Evolutionary conservation across 2,329 filamentous ascomycete species (phyloP).

Genomic region (Penicillium sclerotigenum): DNA sequence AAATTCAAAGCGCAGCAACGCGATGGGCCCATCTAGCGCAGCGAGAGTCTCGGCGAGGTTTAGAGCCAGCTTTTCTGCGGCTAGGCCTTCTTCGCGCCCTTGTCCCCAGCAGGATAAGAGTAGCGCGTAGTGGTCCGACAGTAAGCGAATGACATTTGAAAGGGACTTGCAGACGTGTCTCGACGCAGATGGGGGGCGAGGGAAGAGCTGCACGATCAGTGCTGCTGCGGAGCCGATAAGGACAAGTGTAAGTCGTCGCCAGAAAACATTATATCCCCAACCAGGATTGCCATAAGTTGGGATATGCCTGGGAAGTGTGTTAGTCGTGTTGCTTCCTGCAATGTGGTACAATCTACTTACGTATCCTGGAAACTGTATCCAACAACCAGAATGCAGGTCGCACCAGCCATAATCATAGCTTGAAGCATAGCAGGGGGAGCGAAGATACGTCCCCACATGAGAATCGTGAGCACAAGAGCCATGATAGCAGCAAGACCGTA

Average conservation of each 20-base stretch:
- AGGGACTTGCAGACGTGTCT: slow-evolving; percentile 47
- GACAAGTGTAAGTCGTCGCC: slow-evolving; percentile 45
- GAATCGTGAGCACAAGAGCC: slow-evolving; percentile 30
- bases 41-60: slow-evolving; percentile 33
- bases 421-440: slow-evolving; percentile 30
- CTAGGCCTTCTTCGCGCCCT: slow-evolving; percentile 20
- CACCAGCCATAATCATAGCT: slow-evolving; percentile 40
- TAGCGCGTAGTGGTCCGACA: slow-evolving; percentile 52
- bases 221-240: slow-evolving; percentile 47
- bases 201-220: slow-evolving; percentile 48
- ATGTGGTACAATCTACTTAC: slow-evolving; percentile 14
- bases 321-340: background rate
- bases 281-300: slow-evolving; percentile 48
- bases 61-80: slow-evolving; percentile 32
- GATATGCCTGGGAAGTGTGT: slow-evolving; percentile 33
- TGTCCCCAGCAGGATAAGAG: slow-evolving; percentile 47
- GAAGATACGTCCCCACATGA: slow-evolving; percentile 40
- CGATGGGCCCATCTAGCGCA: slow-evolving; percentile 35
- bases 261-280: slow-evolving; percentile 49
- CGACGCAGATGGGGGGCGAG: slow-evolving; percentile 48
- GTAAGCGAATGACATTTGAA: slow-evolving; percentile 42
- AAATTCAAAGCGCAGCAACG: slow-evolving; percentile 39
- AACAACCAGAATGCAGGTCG: slow-evolving; percentile 46
- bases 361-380: slow-evolving; percentile 49
- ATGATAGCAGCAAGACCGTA: slow-evolving; percentile 50